Evolutionary conservation across 2,329 filamentous ascomycete genomes (phyloP).

Genomic region (Blumeria hordei): DNA sequence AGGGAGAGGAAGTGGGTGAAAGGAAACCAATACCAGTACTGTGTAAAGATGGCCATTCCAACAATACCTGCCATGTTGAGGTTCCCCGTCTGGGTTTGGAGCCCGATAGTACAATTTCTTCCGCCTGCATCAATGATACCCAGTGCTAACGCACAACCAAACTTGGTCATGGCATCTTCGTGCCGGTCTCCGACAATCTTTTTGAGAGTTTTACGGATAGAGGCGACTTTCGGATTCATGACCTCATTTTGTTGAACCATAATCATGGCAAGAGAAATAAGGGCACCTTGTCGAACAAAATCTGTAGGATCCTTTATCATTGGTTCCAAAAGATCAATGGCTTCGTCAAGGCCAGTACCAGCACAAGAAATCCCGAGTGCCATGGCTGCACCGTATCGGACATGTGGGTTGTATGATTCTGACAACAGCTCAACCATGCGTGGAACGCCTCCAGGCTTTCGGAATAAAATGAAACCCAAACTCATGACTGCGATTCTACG

Average conservation of each 20-base stretch:
- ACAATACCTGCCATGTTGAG: conserved; percentile 97
- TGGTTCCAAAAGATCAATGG: conserved; percentile 85
- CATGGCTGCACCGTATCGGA: conserved; percentile 94
- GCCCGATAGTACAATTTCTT: conserved; percentile 90
- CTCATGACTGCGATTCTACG: conserved; percentile 92
- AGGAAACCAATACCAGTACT: conserved; percentile 99
- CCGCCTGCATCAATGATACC: conserved; percentile 97
- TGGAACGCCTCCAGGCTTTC: conserved; percentile 88
- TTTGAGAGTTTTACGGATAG: conserved; percentile 76
- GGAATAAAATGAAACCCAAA: conserved; percentile 93
- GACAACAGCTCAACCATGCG: conserved; percentile 96
- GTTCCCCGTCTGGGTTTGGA: conserved; percentile 94
- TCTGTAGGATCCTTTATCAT: conserved; percentile 99
- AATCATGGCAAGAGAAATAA: conserved; percentile 92
- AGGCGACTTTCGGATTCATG: conserved; percentile 89
- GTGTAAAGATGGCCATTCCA: conserved; percentile 92
- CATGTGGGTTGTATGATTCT: conserved; percentile 96
- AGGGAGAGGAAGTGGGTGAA: conserved; percentile 92
- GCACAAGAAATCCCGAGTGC: conserved; percentile 94
- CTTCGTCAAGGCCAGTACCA: conserved; percentile 84
- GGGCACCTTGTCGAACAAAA: conserved; percentile 87
- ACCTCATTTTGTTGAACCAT: conserved; percentile 98
- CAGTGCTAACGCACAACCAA: conserved; percentile 76
- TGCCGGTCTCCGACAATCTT: conserved; percentile 89
- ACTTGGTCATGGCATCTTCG: conserved; percentile 98